Base-by-base conservation (phyloP, 2,329 filamentous ascomycete genomes). In the Uncinocarpus reesii region DNA sequence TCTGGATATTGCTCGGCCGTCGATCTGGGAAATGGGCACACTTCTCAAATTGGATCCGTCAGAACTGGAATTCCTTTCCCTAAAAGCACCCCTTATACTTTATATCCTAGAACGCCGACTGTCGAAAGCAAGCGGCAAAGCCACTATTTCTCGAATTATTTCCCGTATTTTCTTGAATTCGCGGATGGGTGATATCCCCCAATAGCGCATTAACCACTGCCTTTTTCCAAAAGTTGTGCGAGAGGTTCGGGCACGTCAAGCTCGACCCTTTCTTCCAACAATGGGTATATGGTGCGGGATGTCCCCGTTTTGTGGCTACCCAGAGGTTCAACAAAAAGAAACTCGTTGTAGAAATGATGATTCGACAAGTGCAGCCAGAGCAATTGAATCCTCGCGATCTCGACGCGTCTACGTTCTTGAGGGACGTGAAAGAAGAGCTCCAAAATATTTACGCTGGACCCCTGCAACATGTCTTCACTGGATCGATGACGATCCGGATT, bases 271-370 rank as follows among this genome's bases (percentile, higher is more conserved):
- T 98, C 63, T 96, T 93, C 75, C 80, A 82, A 36, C 90, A 98
- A 62, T 98, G 90, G 90, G 79, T 98, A 0, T 78, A 83, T 54
- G 83, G 85, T 8, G 82, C 87, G 13, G 93, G 93, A 0, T 96
- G 89, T 58, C 92, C 93, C 0, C 79, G 81, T 35, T 94, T 98
- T 57, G 76, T 83, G 42, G 85, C 94, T 42, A 84, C 81, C 32
- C 89, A 95, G 56, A 79, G 83, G 15, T 98, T 98, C 69, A 98
- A 98, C 63, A 96, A 96, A 71, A 98, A 98, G 71, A 85, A 93
- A 57, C 75, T 96, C 3, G 89, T 90, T 23, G 87, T 98, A 1
- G 89, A 96, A 65, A 84, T 98, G 73, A 83, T 80, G 7, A 86
- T 98, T 54, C 78, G 77, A 43, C 93, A 98, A 65, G 78, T 79